Evolutionary conservation across 192 early-diverging fungal species (phyloP).

Genomic region (Coemansia sp.): DNA sequence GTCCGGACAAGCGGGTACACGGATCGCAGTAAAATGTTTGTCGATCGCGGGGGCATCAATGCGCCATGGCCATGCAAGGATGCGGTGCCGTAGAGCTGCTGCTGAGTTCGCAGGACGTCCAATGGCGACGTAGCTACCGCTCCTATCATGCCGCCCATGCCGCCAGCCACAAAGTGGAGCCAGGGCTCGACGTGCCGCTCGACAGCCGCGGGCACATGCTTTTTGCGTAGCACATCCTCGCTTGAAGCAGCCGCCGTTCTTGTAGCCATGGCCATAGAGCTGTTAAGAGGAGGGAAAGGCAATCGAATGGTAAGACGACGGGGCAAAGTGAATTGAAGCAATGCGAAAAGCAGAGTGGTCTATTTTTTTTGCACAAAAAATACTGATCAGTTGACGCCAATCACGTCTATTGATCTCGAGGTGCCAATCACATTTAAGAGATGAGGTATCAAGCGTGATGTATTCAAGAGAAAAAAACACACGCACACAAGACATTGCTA

Average conservation of each 20-base stretch:
- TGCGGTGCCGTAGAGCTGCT: conserved; percentile 63
- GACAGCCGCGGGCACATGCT: conserved; percentile 30
- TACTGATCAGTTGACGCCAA: neutral
- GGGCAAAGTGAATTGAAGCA: conserved; percentile 8
- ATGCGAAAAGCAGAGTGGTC: neutral
- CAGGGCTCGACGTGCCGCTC: conserved; percentile 43
- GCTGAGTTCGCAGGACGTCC: conserved; percentile 91
- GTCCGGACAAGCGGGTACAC: conserved; percentile 35
- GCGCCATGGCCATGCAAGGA: neutral
- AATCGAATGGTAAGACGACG: too few species aligned
- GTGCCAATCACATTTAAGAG: too few species aligned
- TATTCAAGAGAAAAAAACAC: conserved; percentile 3
- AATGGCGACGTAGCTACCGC: conserved; percentile 87
- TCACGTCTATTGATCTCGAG: neutral
- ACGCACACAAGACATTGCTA: conserved; percentile 10
- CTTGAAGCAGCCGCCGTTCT: neutral
- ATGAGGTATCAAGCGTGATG: neutral
- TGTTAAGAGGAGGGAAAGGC: neutral
- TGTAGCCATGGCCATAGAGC: neutral
- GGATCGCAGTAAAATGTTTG: conserved; percentile 1
- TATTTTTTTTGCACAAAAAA: neutral
- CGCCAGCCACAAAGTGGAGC: conserved; percentile 50
- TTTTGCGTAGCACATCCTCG: conserved; percentile 1
- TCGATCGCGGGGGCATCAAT: neutral
- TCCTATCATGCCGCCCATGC: conserved; percentile 73